Percentiles rank a stretch among this genome's conserved stretches.
These are phyloP conservation scores for Paxillus ammoniavirescens DNA, from an alignment of 768 basidiomycete genomes.

Conservation along the genomic window DNA sequence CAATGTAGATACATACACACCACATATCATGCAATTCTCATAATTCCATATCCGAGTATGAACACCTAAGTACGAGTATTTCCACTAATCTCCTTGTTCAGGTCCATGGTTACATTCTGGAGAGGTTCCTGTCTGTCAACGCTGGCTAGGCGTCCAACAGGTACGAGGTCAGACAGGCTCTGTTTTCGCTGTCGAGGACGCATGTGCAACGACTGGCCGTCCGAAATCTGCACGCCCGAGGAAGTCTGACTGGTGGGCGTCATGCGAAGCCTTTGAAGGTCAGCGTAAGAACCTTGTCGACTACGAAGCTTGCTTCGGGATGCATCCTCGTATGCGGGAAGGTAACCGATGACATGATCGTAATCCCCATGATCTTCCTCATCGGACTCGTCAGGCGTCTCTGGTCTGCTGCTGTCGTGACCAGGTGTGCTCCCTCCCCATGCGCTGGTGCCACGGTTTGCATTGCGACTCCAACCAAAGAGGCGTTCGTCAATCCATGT, in stretches of 20 bases:
- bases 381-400: conserved; percentile 76
- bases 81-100: conserved; percentile 63
- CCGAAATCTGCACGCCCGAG: conserved; percentile 19
- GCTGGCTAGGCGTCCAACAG: conserved; percentile 60
- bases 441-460: conserved; percentile 78
- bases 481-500: conserved; percentile 93
- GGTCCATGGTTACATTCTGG: conserved; percentile 57
- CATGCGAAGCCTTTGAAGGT: conserved; percentile 67
- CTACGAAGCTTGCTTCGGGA: conserved; percentile 49
- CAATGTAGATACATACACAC: conserved; percentile 28
- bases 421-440: conserved; percentile 64
- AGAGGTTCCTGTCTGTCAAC: conserved; percentile 60
- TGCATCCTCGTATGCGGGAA: conserved; percentile 51
- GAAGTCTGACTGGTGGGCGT: conserved; percentile 16
- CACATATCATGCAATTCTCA: conserved; percentile 19
- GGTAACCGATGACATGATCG: conserved; percentile 77
- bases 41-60: conserved; percentile 10
- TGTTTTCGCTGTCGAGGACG: conserved; percentile 55
- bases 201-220: conserved; percentile 44
- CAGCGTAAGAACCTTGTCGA: conserved; percentile 76
- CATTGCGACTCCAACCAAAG: conserved; percentile 87
- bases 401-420: conserved; percentile 60
- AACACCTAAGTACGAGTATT: conserved; percentile 23
- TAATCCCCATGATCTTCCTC: conserved; percentile 91
- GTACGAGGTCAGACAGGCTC: conserved; percentile 64